phyloP scores from a whole-genome alignment of 208 protist genomes.

The Leishmania tarentolae region DNA sequence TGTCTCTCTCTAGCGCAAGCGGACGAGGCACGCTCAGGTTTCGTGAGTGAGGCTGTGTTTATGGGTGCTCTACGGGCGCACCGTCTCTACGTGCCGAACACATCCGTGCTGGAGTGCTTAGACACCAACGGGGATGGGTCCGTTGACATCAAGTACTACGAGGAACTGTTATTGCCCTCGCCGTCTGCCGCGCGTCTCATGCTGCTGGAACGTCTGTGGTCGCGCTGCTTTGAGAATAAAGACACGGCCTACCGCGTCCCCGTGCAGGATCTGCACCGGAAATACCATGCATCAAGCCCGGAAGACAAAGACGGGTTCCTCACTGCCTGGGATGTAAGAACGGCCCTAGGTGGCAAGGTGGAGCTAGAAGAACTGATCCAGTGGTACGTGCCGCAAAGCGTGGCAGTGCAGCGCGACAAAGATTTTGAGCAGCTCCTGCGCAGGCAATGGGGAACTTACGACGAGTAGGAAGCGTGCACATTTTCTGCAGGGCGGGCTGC shows the following conservation, averaged over 20 bases:
- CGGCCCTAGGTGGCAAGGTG: conserved; percentile 46
- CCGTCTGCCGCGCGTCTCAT: conserved; percentile 59
- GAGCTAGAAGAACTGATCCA: conserved; percentile 60
- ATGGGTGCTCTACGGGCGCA: conserved; percentile 47
- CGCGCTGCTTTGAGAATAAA: conserved; percentile 50
- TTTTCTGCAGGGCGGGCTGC: background rate
- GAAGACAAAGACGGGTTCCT: conserved; percentile 77
- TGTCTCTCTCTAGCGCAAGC: conserved; percentile 43
- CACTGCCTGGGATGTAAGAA: conserved; percentile 78
- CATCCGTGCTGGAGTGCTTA: conserved; percentile 43
- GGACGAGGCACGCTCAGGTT: conserved; percentile 37
- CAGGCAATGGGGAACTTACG: conserved; percentile 60
- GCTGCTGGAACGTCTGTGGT: conserved; percentile 85
- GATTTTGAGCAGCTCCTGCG: conserved; percentile 66
- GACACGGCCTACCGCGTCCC: conserved; percentile 49
- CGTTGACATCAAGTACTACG: conserved; percentile 75
- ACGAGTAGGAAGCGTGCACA: conserved; percentile 4
- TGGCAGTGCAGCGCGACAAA: conserved; percentile 52
- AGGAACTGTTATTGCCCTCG: conserved; percentile 51
- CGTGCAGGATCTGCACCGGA: conserved; percentile 62
- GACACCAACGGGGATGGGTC: conserved; percentile 80
- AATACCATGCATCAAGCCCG: conserved; percentile 57
- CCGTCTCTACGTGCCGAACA: conserved; percentile 72
- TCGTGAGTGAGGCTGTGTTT: conserved; percentile 55
- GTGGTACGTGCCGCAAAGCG: conserved; percentile 78